Evolutionary conservation across 116 monocot species (phyloP), one percentile per base, ranked within the genome.

Genomic region (Trichopus zeylanicus): DNA sequence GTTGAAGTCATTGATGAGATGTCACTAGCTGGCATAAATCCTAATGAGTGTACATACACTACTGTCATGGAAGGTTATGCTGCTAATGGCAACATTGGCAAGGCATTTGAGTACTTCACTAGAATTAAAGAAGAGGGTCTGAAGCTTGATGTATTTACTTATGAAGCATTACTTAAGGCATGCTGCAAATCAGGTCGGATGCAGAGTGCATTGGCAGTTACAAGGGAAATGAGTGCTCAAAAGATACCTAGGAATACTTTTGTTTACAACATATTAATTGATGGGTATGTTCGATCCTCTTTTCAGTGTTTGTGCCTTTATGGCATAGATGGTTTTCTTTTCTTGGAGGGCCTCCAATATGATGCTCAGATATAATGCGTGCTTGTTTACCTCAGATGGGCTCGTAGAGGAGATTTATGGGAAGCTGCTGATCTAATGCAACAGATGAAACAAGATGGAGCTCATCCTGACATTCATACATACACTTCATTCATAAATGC

Each of bases 121-220:
- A 95, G 81, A 72, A 90, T 95, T 23, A 95, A 95, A 59, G 83
- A 90, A 18, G 78, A 72, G 27, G 90, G 86, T 11, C 59, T 97
- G 55, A 90, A 79, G 59, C 70, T 87, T 60, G 91, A 97, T 75
- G 90, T 90, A 30, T 90, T 77, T 60, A 89, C 87, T 2, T 97
- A 90, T 64, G 87, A 91, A 69, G 74, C 81, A 58, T 70, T 97
- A 70, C 84, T 91, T 8, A 91, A 91, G 72, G 95, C 95, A 60
- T 97, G 95, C 55, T 97, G 95, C 76, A 97, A 97, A 65, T 81
- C 95, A 12, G 95, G 95, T 23, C 73, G 90, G 29, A 97, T 97
- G 95, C 95, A 90, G 48, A 97, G 90, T 77, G 95, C 95, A 39
- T 70, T 97, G 55, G 95, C 87, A 54, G 87, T 97, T 25, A 97